Evolutionary conservation across 2,329 filamentous ascomycete species (phyloP), one percentile per base, ranked within the genome.

Genomic region (Bipolaris zeicola): DNA sequence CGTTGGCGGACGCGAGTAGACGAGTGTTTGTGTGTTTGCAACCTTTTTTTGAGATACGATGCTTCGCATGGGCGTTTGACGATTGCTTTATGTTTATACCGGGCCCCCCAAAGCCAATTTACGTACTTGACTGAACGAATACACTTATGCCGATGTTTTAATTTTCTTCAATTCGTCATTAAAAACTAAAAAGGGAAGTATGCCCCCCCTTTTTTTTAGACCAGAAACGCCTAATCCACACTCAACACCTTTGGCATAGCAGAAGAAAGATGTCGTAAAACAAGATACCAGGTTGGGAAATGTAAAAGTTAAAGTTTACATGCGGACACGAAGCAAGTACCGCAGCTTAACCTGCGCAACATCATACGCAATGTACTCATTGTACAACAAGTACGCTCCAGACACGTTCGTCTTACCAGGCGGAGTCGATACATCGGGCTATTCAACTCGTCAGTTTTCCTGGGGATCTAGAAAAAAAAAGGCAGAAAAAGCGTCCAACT

Each of bases 321-420:
- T 72, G 33, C 55, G 60, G 2, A 90, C 84, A 5, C 85, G 82
- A 68, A 91, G 83, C 3, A 92, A 79, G 66, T 92, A 91, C 5
- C 89, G 83, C 5, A 91, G 79, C 41, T 87, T 86, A 33, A 92
- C 82, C 71, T 92, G 89, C 0, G 86, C 80, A 3, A 89, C 78
- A 62, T 91, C 83, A 66, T 92, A 92, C 49, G 81, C 82, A 59
- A 91, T 90, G 72, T 87, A 91, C 77, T 92, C 89, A 69, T 92
- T 91, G 77, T 91, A 91, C 47, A 77, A 72, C 20, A 92, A 78
- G 26, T 71, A 76, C 0, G 84, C 81, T 10, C 74, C 67, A 0
- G 61, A 31, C 0, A 85, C 71, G 0, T 79, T 75, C 0, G 85
- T 88, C 1, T 73, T 51, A 0, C 81, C 82, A 0, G 85, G 83